phyloP scores from a whole-genome alignment of 2,329 filamentous ascomycete species.

The Colletotrichum costaricense region DNA sequence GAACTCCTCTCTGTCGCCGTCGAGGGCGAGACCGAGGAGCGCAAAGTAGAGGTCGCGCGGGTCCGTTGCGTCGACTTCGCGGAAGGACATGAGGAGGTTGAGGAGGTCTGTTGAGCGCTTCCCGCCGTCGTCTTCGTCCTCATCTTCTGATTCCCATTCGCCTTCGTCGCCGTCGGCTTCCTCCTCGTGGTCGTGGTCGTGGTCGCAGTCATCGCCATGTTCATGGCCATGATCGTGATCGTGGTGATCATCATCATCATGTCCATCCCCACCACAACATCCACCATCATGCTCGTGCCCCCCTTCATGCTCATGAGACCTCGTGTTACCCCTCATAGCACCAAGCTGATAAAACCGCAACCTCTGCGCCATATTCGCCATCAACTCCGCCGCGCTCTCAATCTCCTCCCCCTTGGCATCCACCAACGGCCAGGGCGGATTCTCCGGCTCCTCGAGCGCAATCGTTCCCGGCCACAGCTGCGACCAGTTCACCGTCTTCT shows the following conservation, averaged over 20 bases:
- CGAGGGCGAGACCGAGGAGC: slow-evolving; percentile 30
- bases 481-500: slow-evolving; percentile 25
- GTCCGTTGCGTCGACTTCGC: slow-evolving; percentile 35
- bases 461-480: slow-evolving; percentile 31
- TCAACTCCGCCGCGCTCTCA: slow-evolving; percentile 28
- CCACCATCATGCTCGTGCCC: slow-evolving; percentile 13
- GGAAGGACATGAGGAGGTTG: slow-evolving; percentile 31
- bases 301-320: not conserved
- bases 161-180: not conserved
- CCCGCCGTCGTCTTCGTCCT: not conserved
- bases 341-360: slow-evolving; percentile 32
- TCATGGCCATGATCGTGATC: slow-evolving; percentile 17
- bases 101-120: slow-evolving; percentile 30
- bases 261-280: slow-evolving; percentile 4
- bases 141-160: slow-evolving; percentile 30
- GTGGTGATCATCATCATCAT: slow-evolving; percentile 1
- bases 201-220: slow-evolving; percentile 12
- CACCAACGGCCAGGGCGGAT: slow-evolving; percentile 30
- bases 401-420: slow-evolving; percentile 25
- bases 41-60: slow-evolving; percentile 33
- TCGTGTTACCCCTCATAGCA: slow-evolving; percentile 16
- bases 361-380: slow-evolving; percentile 33
- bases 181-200: slow-evolving; percentile 10
- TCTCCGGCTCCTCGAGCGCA: slow-evolving; percentile 31
- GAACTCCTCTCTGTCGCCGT: slow-evolving; percentile 34